Base-by-base conservation (phyloP, 345 rosid species). In the Nephelium lappaceum region DNA sequence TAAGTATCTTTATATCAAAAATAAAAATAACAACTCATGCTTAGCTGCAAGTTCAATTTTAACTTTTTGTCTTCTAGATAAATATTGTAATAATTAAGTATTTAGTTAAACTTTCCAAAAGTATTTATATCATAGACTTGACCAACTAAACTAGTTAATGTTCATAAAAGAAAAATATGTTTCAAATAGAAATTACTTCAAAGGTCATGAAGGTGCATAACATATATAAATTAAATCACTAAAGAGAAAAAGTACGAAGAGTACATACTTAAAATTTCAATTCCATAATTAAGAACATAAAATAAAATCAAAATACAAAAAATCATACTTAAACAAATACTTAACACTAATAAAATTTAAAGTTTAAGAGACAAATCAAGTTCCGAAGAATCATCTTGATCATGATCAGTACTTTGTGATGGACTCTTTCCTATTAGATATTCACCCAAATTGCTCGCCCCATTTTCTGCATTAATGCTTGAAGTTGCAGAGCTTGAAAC, bases 281-380 rank as follows among this genome's bases (percentile, higher is more conserved):
- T 53, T n/a, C 0, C 64, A 23, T 3, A 60, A 60, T 19, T 23
- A 8, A 60, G 27, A 21, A 7, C 3, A 60, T 58, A 23, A 60
- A 60, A 60, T 4, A 21, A n/a, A 60, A n/a, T 5, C 4, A n/a
- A 1, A 60, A 7, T 45, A 45, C 51, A 45, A 45, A 45, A 45
- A 45, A 5, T 45, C 51, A 31, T 31, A 53, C 58, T 15, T 8
- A 7, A 53, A 58, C 63, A 58, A 58, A 58, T 8, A 58, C 63
- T 5, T 57, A 1, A 66, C n/a, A 45, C 8, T 7, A 66, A 67
- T 67, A 36, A 67, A 36, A 67, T 36, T n/a, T 39, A 67, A 39
- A 67, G 70, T 39, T 39, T 67, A 18, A 67, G 70, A 16, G 70
- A 38, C 25, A 67, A 67, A 39, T 67, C 70, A 7, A 67, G 70